Evolutionary conservation across 2,329 filamentous ascomycete genomes (phyloP).

Genomic region (Aspergillus aculeatus): DNA sequence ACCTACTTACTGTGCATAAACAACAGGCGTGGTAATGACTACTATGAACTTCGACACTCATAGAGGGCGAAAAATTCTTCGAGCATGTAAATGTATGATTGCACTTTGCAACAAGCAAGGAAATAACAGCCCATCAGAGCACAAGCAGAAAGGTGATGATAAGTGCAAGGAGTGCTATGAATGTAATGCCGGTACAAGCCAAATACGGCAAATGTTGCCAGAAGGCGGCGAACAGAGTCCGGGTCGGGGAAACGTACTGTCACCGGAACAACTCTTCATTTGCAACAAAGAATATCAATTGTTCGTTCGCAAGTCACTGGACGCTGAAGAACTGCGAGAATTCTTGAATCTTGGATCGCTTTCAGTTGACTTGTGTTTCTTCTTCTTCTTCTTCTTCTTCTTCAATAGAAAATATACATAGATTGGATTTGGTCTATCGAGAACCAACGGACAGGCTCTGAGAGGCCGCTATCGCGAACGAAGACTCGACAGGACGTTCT

Average conservation of each 20-base stretch:
- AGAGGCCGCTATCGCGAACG: neutral
- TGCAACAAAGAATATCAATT: neutral
- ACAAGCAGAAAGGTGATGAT: too few species aligned
- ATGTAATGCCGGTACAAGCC: neutral
- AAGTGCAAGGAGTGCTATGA: too few species aligned
- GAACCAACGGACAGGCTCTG: neutral
- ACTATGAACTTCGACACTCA: neutral
- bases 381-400: neutral
- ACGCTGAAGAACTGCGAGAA: neutral
- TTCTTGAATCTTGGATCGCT: neutral
- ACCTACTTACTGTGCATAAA: neutral
- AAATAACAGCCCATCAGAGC: neutral
- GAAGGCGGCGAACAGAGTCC: neutral
- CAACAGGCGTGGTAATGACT: neutral
- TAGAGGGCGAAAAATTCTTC: neutral
- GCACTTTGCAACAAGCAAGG: too few species aligned
- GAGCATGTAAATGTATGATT: neutral
- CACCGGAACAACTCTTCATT: constrained; percentile 10
- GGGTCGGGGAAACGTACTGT: constrained; percentile 17
- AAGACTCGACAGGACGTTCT: neutral
- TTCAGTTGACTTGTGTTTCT: neutral
- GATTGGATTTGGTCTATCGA: neutral
- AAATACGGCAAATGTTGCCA: neutral
- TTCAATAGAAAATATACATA: neutral
- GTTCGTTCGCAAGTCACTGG: neutral